These are phyloP conservation scores for Aureobasidium uvarum DNA, from an alignment of 2,329 filamentous ascomycete species.

Conservation along the genomic window DNA sequence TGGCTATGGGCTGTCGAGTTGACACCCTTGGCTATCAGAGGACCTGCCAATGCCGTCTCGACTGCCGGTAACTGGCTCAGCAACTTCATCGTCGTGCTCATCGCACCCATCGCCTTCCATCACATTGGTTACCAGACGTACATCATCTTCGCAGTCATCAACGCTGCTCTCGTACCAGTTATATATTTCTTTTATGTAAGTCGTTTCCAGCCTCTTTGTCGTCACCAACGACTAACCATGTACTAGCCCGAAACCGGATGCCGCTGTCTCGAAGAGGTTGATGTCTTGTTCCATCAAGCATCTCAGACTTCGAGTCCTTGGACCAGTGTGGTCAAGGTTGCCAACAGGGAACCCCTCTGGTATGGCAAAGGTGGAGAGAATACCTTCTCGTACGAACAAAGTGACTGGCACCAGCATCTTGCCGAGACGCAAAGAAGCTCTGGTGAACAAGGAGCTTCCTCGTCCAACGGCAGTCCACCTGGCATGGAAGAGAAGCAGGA, in stretches of 20 bases:
- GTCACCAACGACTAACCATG: not conserved
- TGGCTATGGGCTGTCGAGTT: constrained; percentile 64
- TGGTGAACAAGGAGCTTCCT: not conserved
- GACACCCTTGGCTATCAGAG: constrained; percentile 57
- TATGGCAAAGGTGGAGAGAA: constrained; percentile 58
- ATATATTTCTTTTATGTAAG: constrained; percentile 1
- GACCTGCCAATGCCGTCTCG: constrained; percentile 62
- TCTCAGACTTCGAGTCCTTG: constrained; percentile 48
- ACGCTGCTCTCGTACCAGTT: constrained; percentile 32
- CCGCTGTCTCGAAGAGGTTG: constrained; percentile 63
- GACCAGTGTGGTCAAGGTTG: constrained; percentile 52
- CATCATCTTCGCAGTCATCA: constrained; percentile 44
- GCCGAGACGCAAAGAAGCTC: constrained; percentile 13
- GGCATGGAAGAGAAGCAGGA: constrained; percentile 24
- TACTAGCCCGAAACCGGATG: constrained; percentile 58
- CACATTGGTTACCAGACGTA: constrained; percentile 34
- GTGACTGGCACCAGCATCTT: constrained; percentile 37
- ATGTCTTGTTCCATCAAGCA: constrained; percentile 59
- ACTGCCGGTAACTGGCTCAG: constrained; percentile 62
- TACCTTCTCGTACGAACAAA: constrained; percentile 49
- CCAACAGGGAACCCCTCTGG: constrained; percentile 53
- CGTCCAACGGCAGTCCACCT: constrained; percentile 4
- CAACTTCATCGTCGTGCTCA: constrained; percentile 48
- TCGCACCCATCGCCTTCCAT: constrained; percentile 33
- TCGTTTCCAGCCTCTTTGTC: not conserved